phyloP scores from a whole-genome alignment of 495 filamentous ascomycete genomes.

The Haplographium delicatum region DNA sequence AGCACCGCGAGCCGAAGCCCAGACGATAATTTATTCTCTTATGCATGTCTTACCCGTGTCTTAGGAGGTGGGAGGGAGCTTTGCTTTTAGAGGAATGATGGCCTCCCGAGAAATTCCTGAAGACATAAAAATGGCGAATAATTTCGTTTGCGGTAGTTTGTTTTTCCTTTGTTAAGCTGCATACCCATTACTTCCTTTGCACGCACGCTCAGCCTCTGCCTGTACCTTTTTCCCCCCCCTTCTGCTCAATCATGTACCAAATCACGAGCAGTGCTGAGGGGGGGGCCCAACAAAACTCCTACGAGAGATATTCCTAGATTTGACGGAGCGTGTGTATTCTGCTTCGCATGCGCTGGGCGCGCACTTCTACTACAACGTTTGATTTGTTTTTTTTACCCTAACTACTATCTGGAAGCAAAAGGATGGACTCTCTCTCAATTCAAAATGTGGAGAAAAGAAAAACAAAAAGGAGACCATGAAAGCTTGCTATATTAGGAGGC shows the following conservation, averaged over 20 bases:
- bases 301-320: constrained; percentile 5
- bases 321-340: not conserved
- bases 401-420: not conserved
- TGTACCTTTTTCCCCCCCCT: not conserved
- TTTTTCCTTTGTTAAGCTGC: constrained; percentile 15
- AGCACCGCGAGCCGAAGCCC: constrained; percentile 20
- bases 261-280: too few relatives aligned
- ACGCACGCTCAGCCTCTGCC: not conserved
- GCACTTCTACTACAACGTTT: not conserved
- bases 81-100: constrained; percentile 6
- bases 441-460: not conserved
- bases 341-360: constrained; percentile 5
- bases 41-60: constrained; percentile 7
- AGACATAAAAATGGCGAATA: constrained; percentile 15
- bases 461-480: not conserved
- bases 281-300: not conserved
- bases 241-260: not conserved
- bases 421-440: not conserved
- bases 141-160: constrained; percentile 16
- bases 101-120: constrained; percentile 10
- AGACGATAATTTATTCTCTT: constrained; percentile 19
- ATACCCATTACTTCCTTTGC: constrained; percentile 18
- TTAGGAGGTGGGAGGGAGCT: too few relatives aligned
- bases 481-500: not conserved
- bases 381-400: not conserved